These are phyloP conservation scores for Radiomyces spectabilis DNA, from an alignment of 192 early-diverging fungal genomes.

Conservation along the genomic window DNA sequence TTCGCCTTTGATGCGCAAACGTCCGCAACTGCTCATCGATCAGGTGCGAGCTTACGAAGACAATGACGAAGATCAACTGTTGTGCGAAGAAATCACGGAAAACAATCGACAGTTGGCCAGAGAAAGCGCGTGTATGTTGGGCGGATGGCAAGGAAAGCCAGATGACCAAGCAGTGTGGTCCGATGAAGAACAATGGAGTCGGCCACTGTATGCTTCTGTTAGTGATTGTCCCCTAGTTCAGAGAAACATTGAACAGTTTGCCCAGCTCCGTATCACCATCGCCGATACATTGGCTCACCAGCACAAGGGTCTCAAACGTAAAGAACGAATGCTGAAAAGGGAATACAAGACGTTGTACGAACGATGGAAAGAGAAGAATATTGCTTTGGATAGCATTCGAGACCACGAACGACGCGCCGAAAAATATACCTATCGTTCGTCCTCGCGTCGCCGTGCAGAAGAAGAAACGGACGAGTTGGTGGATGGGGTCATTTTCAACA, in stretches of 20 bases:
- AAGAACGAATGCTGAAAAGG: conserved; percentile 33
- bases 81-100: conserved; percentile 27
- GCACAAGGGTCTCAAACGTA: conserved; percentile 18
- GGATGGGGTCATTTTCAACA: conserved; percentile 15
- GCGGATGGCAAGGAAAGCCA: conserved; percentile 7
- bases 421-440: too few relatives aligned
- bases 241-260: conserved; percentile 22
- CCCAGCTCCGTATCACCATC: background rate
- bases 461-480: conserved; percentile 13
- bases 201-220: conserved; percentile 24
- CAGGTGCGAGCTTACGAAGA: conserved; percentile 34
- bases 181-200: conserved; percentile 20
- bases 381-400: conserved; percentile 18
- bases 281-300: background rate
- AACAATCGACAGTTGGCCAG: conserved; percentile 16
- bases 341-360: conserved; percentile 42
- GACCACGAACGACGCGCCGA: conserved; percentile 21
- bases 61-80: conserved; percentile 20
- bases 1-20: conserved; percentile 18
- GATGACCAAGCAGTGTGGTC: conserved; percentile 14
- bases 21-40: conserved; percentile 33
- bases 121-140: background rate
- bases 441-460: conserved; percentile 7
- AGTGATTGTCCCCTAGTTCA: conserved; percentile 38
- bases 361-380: conserved; percentile 35